A percentile compares a stretch with the other conserved stretches of the same genome.
Conservation (phyloP, 768 basidiomycete species). For the Pleurotus pulmonarius region DNA sequence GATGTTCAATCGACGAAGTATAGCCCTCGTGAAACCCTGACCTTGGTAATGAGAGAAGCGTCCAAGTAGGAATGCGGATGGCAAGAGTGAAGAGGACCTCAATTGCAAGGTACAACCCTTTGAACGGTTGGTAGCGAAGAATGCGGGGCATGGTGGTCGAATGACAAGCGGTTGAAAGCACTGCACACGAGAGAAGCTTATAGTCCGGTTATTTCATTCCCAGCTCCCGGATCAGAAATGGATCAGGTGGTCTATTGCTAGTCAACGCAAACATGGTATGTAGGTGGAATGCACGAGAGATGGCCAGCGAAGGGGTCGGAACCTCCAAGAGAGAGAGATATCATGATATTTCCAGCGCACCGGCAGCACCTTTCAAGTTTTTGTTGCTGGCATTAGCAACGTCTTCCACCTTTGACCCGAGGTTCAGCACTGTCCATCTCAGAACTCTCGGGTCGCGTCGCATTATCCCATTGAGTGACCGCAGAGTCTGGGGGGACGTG, state of each 20-base stretch:
- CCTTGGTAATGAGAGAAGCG: not conserved
- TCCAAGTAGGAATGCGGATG: not conserved
- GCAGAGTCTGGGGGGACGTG: slow-evolving; percentile 69
- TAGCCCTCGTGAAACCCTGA: no score
- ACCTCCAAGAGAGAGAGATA: not conserved
- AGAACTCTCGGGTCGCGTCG: slow-evolving; percentile 80
- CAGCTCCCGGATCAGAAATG: no score
- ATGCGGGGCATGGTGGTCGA: not conserved
- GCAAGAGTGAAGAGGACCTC: not conserved
- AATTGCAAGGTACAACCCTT: not conserved
- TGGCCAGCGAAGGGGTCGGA: not conserved
- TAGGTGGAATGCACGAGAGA: no score
- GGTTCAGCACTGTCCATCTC: slow-evolving; percentile 76
- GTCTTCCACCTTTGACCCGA: slow-evolving; percentile 72
- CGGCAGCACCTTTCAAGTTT: slow-evolving; percentile 25
- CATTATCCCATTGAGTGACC: slow-evolving; percentile 61
- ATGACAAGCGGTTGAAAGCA: no score
- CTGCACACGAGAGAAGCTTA: no score
- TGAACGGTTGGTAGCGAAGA: not conserved
- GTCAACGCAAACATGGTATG: no score
- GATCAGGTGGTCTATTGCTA: no score
- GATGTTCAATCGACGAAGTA: no score
- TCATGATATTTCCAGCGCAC: slow-evolving; percentile 2
- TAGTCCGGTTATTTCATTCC: no score
- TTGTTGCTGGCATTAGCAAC: slow-evolving; percentile 51